These are phyloP conservation scores for Globisporangium takayamanum DNA, from an alignment of 352 stramenopile genomes.

Conservation along the genomic window DNA sequence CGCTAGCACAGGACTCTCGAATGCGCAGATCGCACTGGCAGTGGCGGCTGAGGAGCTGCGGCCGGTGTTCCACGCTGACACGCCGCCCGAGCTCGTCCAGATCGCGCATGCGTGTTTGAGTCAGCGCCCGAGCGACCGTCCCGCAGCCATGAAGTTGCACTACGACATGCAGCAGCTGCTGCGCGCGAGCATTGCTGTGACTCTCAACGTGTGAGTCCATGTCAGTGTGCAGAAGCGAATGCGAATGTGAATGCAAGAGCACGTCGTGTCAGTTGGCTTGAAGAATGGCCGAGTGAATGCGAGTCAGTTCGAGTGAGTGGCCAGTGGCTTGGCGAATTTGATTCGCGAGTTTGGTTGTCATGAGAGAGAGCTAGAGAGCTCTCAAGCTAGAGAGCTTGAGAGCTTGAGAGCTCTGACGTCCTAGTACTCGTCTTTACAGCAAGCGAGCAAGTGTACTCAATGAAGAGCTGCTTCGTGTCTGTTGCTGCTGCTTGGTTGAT, in stretches of 20 bases:
- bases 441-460: no score
- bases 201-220: not conserved
- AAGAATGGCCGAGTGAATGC: not conserved
- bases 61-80: constrained; percentile 38
- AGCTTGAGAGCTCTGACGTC: no score
- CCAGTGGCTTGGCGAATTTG: no score
- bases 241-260: not conserved
- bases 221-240: not conserved
- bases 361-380: no score
- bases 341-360: no score
- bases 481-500: no score
- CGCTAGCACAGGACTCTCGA: constrained; percentile 4
- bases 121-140: constrained; percentile 35
- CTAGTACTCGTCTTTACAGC: no score
- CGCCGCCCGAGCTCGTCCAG: constrained; percentile 32
- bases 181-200: constrained; percentile 3
- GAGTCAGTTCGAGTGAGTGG: not conserved
- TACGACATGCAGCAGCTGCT: constrained; percentile 31
- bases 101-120: constrained; percentile 48
- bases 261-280: no score
- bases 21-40: constrained; percentile 33
- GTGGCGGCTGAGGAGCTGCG: constrained; percentile 37
- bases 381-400: no score
- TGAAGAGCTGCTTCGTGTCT: no score
- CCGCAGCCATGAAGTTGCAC: constrained; percentile 55